Percentiles rank a stretch among this genome's conserved stretches.
These are phyloP conservation scores for Spathaspora boniae DNA, from an alignment of 805 yeast species.

Conservation along the genomic window DNA sequence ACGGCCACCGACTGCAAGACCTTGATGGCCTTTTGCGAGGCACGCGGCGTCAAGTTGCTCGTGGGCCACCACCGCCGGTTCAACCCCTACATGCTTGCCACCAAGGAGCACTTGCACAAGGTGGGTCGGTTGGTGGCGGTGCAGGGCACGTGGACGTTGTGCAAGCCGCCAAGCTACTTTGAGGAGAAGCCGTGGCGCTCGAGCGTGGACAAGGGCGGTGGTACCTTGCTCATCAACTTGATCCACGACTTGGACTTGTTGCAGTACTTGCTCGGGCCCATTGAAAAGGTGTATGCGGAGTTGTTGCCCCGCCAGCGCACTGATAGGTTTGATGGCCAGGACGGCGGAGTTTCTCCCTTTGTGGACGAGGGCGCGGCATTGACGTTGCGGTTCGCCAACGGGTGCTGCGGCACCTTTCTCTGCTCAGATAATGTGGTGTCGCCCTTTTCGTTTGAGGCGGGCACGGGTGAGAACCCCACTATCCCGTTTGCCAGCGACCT, in stretches of 20 bases:
- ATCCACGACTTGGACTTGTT: slow-evolving; percentile 41
- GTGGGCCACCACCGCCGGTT: slow-evolving; percentile 43
- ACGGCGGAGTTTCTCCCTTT: slow-evolving; percentile 10
- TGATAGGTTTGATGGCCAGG: slow-evolving; percentile 12
- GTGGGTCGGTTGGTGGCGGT: slow-evolving; percentile 34
- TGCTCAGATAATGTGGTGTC: slow-evolving; percentile 41
- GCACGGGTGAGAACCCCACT: slow-evolving; percentile 44
- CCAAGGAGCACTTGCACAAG: slow-evolving; percentile 28
- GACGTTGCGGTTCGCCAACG: slow-evolving; percentile 34
- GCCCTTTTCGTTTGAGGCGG: slow-evolving; percentile 39
- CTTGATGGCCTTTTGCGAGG: slow-evolving; percentile 24
- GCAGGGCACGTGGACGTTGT: slow-evolving; percentile 40
- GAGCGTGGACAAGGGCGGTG: slow-evolving; percentile 33
- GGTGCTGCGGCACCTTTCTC: slow-evolving; percentile 38
- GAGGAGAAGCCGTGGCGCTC: slow-evolving; percentile 38
- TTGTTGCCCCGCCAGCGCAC: slow-evolving; percentile 29
- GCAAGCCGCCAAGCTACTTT: slow-evolving; percentile 33
- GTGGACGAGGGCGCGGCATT: slow-evolving; percentile 44
- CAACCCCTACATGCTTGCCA: slow-evolving; percentile 38
- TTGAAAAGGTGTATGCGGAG: slow-evolving; percentile 38
- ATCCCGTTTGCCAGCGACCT: slow-evolving; percentile 28
- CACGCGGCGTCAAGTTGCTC: slow-evolving; percentile 26
- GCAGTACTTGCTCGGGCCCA: slow-evolving; percentile 39
- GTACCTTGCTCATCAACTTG: slow-evolving; percentile 37
- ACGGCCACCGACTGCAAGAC: slow-evolving; percentile 32